A percentile compares a stretch with the other conserved stretches of the same genome.
phyloP scores from a whole-genome alignment of 148 eudicot genomes.

The Silene latifolia region DNA sequence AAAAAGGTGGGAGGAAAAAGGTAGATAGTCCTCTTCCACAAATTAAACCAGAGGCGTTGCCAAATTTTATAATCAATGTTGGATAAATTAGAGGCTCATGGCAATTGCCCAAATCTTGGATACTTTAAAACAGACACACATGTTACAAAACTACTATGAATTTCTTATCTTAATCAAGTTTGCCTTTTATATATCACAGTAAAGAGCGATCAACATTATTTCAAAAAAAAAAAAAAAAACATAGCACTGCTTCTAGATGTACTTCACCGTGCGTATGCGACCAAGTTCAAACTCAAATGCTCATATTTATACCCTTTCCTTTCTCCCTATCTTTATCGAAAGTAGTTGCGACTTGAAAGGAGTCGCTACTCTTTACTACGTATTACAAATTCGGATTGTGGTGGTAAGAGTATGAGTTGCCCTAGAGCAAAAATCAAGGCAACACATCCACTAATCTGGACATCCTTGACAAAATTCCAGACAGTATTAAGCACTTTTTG shows the following conservation, averaged over 20 bases:
- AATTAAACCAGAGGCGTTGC: no score
- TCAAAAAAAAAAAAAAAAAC: no score
- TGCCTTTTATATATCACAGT: no score
- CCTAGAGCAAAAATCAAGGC: conserved; percentile 22
- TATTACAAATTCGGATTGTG: conserved; percentile 14
- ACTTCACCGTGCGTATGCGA: not conserved
- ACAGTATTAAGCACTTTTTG: not conserved
- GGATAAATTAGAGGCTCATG: no score
- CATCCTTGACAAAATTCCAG: not conserved
- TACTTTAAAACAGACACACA: no score
- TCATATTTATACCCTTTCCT: not conserved
- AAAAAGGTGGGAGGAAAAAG: no score
- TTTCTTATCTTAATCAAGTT: no score
- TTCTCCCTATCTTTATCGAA: not conserved
- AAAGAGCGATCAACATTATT: no score
- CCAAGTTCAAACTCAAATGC: not conserved
- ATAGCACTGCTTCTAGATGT: not conserved
- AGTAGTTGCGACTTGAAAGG: not conserved
- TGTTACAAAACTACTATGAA: no score
- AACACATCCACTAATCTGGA: conserved; percentile 6
- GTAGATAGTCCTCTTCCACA: no score
- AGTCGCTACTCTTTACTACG: not conserved
- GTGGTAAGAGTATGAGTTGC: conserved; percentile 6
- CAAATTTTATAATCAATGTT: no score
- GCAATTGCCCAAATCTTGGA: no score